Base-by-base conservation (phyloP, 352 stramenopile species). In the Phytopythium mirpurense region DNA sequence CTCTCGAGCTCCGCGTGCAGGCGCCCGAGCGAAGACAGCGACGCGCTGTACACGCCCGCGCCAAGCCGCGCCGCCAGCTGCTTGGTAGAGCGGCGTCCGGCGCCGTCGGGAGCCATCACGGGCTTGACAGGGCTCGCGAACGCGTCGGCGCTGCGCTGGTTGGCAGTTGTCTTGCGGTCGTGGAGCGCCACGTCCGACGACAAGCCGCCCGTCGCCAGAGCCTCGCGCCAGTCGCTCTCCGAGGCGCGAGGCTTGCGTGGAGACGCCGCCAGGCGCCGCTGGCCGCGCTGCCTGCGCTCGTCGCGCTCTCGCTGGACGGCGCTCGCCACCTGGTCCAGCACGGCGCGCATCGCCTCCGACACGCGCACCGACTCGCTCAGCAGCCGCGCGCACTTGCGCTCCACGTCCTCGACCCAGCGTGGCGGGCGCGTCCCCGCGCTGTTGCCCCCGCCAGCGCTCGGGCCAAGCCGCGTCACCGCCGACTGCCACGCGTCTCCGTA, bases 1-100 rank as follows among this genome's bases (percentile, higher is more conserved):
- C 68, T 71, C 57, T 88, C 77, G 34, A 91, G 57, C 51, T 89
- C 79, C 5, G 80, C 60, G 29, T 75, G 67, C 32, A 90, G 69
- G 15, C 79, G 79, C 16, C 72, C 62, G 36, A 90, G 62, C 2
- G 75, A 83, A 2, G 69, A 68, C 15, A 90, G 49, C 5, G 80
- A 87, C 58, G 61, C 71, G 38, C 51, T 56, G 31, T 83, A 80
- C 29, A 83, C 55, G 3, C 54, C 55, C 29, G 18, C 10, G 32
- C 36, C 60, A 24, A 51, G 56, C 11, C 32, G 63, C 41, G 38
- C 36, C 47, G 40, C 42, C 42, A 52, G 45, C n/a, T 56, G 69
- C 12, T 69, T 54, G 41, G 65, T 63, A 0, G 65, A 72, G 47
- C 54, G 68, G 21, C 47, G 37, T 6, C 56, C 31, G 57, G 40